Percentiles rank a stretch among this genome's conserved stretches.
Evolutionary conservation across 306 rosid genomes (phyloP).

Genomic region (Arachis hypogaea): DNA sequence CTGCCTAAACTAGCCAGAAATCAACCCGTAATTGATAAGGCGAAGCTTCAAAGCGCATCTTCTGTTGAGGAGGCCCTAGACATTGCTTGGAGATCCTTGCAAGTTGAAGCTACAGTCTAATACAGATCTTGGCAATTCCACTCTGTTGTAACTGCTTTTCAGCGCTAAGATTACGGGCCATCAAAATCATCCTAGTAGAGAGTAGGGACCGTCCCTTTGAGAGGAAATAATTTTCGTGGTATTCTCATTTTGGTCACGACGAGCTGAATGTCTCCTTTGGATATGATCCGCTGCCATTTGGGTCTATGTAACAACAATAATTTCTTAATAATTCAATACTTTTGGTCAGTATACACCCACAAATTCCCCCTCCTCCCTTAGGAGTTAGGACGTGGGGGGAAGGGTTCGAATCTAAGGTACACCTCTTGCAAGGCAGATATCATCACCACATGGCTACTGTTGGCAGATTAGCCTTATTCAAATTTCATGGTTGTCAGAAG

Average conservation of each 20-base stretch:
- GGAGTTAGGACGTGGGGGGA: too few species aligned
- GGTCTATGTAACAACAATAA: not conserved
- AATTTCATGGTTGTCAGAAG: too few species aligned
- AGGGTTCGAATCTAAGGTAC: too few species aligned
- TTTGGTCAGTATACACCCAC: too few species aligned
- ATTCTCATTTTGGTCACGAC: slow-evolving; percentile 19
- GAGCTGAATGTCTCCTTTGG: slow-evolving; percentile 26
- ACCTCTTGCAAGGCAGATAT: too few species aligned
- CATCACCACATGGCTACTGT: too few species aligned
- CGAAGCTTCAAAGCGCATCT: slow-evolving; percentile 76
- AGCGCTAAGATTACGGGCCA: slow-evolving; percentile 31
- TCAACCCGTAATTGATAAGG: slow-evolving; percentile 75
- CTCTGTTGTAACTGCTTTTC: slow-evolving; percentile 27
- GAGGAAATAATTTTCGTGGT: slow-evolving; percentile 30
- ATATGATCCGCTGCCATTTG: slow-evolving; percentile 17
- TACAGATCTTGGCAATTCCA: slow-evolving; percentile 16
- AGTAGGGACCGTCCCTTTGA: slow-evolving; percentile 15
- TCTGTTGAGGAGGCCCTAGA: slow-evolving; percentile 86
- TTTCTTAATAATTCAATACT: slow-evolving; percentile 5
- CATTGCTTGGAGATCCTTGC: slow-evolving; percentile 60
- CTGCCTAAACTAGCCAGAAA: slow-evolving; percentile 84
- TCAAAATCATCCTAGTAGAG: slow-evolving; percentile 22
- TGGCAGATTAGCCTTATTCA: too few species aligned
- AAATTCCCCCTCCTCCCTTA: too few species aligned
- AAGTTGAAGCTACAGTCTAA: slow-evolving; percentile 48